Evolutionary conservation across 2,329 filamentous ascomycete species (phyloP).

Genomic region (Corinectria fuckeliana): DNA sequence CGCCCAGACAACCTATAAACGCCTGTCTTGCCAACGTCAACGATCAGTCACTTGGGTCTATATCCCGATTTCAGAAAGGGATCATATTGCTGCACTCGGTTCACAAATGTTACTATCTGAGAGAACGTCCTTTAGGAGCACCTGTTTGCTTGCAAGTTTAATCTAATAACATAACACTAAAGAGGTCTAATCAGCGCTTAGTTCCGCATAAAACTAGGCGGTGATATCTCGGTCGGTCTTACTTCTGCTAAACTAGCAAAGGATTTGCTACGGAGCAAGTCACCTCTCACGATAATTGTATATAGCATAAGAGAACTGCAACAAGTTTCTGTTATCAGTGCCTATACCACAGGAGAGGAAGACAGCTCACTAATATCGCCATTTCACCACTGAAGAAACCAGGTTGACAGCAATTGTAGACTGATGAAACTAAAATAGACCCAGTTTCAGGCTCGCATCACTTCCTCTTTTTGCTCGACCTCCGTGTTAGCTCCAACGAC

Average conservation of each 20-base stretch:
- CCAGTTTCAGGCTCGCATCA: too few relatives aligned
- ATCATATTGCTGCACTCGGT: slow-evolving; percentile 15
- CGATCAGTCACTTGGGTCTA: slow-evolving; percentile 18
- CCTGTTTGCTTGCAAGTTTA: slow-evolving; percentile 17
- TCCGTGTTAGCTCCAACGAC: too few relatives aligned
- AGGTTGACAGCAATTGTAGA: too few relatives aligned
- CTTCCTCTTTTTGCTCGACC: too few relatives aligned
- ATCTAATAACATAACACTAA: neutral
- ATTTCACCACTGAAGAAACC: too few relatives aligned
- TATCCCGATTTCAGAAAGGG: slow-evolving; percentile 17
- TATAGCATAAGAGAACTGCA: slow-evolving; percentile 3
- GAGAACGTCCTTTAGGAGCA: neutral
- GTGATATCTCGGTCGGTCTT: slow-evolving; percentile 12
- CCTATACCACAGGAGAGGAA: slow-evolving; percentile 4
- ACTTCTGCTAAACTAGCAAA: neutral
- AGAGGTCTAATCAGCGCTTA: neutral
- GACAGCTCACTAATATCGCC: neutral
- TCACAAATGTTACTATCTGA: neutral
- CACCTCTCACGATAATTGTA: slow-evolving; percentile 3
- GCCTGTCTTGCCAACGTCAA: slow-evolving; percentile 11
- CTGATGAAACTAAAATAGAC: too few relatives aligned
- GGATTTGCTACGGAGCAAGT: slow-evolving; percentile 8
- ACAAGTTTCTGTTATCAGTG: slow-evolving; percentile 11
- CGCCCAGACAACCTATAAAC: slow-evolving; percentile 11
- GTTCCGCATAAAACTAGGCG: slow-evolving; percentile 23